Conservation (phyloP, 805 yeast genomes). For the Saturnispora dispora region DNA sequence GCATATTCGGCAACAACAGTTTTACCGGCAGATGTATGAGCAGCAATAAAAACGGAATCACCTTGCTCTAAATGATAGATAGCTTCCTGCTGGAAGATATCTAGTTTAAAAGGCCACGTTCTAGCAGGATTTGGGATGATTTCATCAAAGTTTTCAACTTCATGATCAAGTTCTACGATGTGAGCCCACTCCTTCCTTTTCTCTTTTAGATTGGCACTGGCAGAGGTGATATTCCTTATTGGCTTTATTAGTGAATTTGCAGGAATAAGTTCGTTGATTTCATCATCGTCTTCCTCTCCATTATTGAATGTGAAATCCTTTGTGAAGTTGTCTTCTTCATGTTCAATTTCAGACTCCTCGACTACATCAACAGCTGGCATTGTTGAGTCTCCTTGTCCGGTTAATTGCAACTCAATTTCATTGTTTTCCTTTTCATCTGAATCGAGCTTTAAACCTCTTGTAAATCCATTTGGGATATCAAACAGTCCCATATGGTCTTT, state of each 20-base stretch:
- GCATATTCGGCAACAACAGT: conserved; percentile 98
- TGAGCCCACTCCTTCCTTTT: conserved; percentile 77
- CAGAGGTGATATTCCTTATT: conserved; percentile 7
- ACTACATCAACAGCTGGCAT: conserved; percentile 4
- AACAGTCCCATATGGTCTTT: conserved; percentile 68
- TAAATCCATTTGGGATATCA: conserved; percentile 74
- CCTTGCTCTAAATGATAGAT: conserved; percentile 94
- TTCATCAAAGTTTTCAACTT: conserved; percentile 75
- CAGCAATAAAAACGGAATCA: conserved; percentile 97
- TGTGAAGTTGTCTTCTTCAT: conserved; percentile 20
- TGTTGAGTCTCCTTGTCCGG: not conserved
- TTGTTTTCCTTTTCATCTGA: conserved; percentile 10
- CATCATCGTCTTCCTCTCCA: conserved; percentile 14
- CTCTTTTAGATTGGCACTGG: conserved; percentile 12
- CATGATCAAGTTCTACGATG: conserved; percentile 78
- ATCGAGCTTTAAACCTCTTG: conserved; percentile 50
- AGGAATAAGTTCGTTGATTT: conserved; percentile 25
- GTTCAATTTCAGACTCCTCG: conserved; percentile 1
- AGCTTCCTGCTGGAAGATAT: conserved; percentile 94
- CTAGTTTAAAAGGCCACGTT: conserved; percentile 90
- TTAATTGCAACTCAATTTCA: not conserved
- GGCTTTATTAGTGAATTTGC: conserved; percentile 22
- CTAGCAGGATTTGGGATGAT: conserved; percentile 90
- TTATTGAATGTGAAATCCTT: conserved; percentile 1
- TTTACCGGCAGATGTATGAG: conserved; percentile 98